Percentiles rank a stretch among this genome's conserved stretches.
phyloP scores from a whole-genome alignment of 2,329 filamentous ascomycete genomes.

The Aspergillus sp. region DNA sequence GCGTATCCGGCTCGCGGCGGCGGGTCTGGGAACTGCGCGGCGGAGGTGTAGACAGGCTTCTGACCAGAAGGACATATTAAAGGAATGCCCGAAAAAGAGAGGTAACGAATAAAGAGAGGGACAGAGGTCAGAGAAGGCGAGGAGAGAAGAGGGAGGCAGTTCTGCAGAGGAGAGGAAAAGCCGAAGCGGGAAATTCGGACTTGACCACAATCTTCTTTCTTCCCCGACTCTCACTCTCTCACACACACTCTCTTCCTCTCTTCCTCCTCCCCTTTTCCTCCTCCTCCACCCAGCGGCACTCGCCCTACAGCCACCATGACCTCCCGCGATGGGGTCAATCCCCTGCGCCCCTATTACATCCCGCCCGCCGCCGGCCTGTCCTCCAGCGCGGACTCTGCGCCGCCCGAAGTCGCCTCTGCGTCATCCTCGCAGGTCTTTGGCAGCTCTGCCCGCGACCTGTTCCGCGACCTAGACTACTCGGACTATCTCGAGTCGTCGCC shows the following conservation, averaged over 20 bases:
- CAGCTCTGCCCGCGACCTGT: slow-evolving; percentile 67
- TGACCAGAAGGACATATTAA: slow-evolving; percentile 25
- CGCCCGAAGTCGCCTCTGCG: slow-evolving; percentile 23
- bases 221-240: slow-evolving; percentile 1
- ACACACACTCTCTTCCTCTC: slow-evolving; percentile 2
- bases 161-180: too few relatives aligned
- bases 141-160: slow-evolving; percentile 5
- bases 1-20: slow-evolving; percentile 45
- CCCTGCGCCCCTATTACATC: slow-evolving; percentile 52
- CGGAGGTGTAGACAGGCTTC: slow-evolving; percentile 25
- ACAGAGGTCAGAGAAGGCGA: background rate
- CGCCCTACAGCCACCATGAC: slow-evolving; percentile 33
- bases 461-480: slow-evolving; percentile 85
- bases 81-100: slow-evolving; percentile 1
- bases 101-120: slow-evolving; percentile 2
- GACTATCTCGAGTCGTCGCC: slow-evolving; percentile 74
- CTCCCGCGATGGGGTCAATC: slow-evolving; percentile 46
- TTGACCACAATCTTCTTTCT: background rate
- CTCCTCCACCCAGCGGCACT: slow-evolving; percentile 1
- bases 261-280: slow-evolving; percentile 1
- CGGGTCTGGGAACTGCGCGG: slow-evolving; percentile 46
- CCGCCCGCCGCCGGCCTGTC: slow-evolving; percentile 57
- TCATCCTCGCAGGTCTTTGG: slow-evolving; percentile 44
- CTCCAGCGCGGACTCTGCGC: slow-evolving; percentile 26
- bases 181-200: slow-evolving; percentile 16